Evolutionary conservation across 306 rosid species (phyloP), one percentile per base, ranked within the genome.

Genomic region (Cucurbita pepo): DNA sequence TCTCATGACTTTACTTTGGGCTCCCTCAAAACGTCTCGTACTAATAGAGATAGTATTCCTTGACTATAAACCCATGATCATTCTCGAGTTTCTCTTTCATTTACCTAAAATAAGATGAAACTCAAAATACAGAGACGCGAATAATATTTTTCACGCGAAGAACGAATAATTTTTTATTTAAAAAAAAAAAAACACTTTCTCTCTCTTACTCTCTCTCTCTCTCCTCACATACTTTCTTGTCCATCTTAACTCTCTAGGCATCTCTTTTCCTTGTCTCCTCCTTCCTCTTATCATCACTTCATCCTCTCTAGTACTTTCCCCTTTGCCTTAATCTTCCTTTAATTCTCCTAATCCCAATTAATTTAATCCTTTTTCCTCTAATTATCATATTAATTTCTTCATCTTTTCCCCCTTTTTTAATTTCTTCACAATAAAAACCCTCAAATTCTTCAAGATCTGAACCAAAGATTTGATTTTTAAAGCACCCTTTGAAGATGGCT

Each of bases 401-500:
- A 1, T 14, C 54, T 69, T 34, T 69, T 14, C 47, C 30, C 10
- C 6, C 7, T 12, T 21, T 44, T 14, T 40, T 47, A 12, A 25
- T 18, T 36, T 38, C 38, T 41, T 72, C 51, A 0, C 4, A 8
- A 36, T 34, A 16, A 7, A 61, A 50, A 25, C 40, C 5, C 44
- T 70, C n/a, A 36, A 15, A 50, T 6, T 48, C 48, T 22, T 48
- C 73, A 52, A 71, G 75, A 71, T 73, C 76, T 55, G 66, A 55
- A 55, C 2, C 14, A 58, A 60, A 30, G 45, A 37, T 7, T 11
- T 56, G 34, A 19, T 19, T 30, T 37, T 40, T 72, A 14, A 44
- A 8, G 22, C 21, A 30, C 41, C 19, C 45, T 8, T 34, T 16
- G 52, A 37, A 19, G 73, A 91, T 92, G 97, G 84, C 97, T 43